A percentile compares a stretch with the other conserved stretches of the same genome.
These are phyloP conservation scores for Cadophora sp. DNA, from an alignment of 2,329 filamentous ascomycete species.

Conservation along the genomic window DNA sequence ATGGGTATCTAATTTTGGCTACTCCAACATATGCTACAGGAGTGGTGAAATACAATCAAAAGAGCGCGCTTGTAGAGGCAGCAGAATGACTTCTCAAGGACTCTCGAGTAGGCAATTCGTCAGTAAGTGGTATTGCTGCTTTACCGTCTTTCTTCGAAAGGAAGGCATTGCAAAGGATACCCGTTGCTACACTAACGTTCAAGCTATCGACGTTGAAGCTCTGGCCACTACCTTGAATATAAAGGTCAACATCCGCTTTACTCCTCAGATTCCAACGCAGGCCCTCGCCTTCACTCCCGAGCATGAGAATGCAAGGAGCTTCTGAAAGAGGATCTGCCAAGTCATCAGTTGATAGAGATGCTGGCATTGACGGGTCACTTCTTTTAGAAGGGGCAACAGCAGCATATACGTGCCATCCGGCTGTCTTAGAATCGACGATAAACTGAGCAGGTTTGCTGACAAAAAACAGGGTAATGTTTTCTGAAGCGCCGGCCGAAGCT, in stretches of 20 bases:
- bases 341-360: constrained; percentile 53
- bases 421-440: constrained; percentile 67
- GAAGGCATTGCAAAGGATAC: constrained; percentile 75
- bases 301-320: constrained; percentile 77
- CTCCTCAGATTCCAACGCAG: constrained; percentile 68
- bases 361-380: constrained; percentile 39
- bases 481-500: constrained; percentile 85
- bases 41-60: constrained; percentile 11
- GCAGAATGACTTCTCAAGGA: neutral
- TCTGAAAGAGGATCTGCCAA: constrained; percentile 62
- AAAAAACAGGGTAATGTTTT: constrained; percentile 77
- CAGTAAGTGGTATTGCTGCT: neutral
- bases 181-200: constrained; percentile 91
- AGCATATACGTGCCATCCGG: constrained; percentile 86
- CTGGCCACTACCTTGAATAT: constrained; percentile 61
- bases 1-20: constrained; percentile 27
- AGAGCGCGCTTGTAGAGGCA: neutral
- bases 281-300: constrained; percentile 84
- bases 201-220: constrained; percentile 79
- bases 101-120: neutral
- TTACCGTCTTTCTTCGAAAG: constrained; percentile 47
- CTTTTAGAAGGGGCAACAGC: constrained; percentile 63
- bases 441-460: constrained; percentile 74
- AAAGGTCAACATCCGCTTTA: constrained; percentile 68
- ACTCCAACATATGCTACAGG: constrained; percentile 22